Conservation (phyloP, 2,329 filamentous ascomycete genomes). For the Claviceps monticola region DNA sequence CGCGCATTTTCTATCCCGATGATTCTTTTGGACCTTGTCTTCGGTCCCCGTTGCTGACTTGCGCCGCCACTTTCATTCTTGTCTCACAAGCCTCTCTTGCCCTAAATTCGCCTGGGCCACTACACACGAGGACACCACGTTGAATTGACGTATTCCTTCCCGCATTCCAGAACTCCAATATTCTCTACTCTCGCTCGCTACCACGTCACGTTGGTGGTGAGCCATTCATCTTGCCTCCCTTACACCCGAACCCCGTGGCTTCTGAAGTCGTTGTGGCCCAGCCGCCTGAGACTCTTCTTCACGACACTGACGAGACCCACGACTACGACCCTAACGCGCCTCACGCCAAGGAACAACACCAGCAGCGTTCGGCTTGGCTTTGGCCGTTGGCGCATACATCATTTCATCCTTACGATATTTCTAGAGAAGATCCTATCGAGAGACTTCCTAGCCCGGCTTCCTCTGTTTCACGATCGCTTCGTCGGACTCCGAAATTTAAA, state of each 20-base stretch:
- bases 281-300: slow-evolving; percentile 25
- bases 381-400: slow-evolving; percentile 8
- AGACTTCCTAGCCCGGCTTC: slow-evolving; percentile 29
- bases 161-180: not conserved
- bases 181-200: slow-evolving; percentile 7
- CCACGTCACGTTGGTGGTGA: slow-evolving; percentile 27
- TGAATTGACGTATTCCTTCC: not conserved
- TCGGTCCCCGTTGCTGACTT: not conserved
- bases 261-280: slow-evolving; percentile 31
- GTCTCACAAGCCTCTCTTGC: not conserved
- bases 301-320: slow-evolving; percentile 43
- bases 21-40: not conserved
- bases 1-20: slow-evolving; percentile 2
- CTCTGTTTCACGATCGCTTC: slow-evolving; percentile 32
- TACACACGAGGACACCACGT: not conserved
- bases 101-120: not conserved
- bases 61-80: not conserved
- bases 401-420: not conserved
- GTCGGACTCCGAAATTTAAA: slow-evolving; percentile 38
- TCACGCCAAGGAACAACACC: slow-evolving; percentile 27
- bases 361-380: slow-evolving; percentile 14
- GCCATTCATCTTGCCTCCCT: slow-evolving; percentile 33
- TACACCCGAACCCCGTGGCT: slow-evolving; percentile 20
- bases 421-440: slow-evolving; percentile 14
- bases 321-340: slow-evolving; percentile 23